These are phyloP conservation scores for Ascochyta fabae DNA, from an alignment of 2,329 filamentous ascomycete genomes.

Conservation along the genomic window DNA sequence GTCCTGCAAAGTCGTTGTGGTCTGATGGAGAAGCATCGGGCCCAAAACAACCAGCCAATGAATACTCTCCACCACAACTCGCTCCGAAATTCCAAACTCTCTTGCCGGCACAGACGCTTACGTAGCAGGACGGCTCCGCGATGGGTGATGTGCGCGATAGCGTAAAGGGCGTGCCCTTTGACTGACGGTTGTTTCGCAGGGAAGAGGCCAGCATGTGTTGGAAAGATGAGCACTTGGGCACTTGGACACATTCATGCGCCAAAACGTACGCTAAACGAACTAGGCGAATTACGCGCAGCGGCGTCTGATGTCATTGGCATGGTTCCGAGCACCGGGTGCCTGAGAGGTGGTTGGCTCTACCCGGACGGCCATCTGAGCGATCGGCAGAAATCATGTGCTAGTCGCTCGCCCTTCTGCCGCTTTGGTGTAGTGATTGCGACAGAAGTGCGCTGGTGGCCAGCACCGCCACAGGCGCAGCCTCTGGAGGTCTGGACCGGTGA, in stretches of 20 bases:
- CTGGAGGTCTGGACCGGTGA: constrained; percentile 10
- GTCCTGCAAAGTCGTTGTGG: constrained; percentile 1
- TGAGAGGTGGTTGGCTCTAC: constrained; percentile 1
- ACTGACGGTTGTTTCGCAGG: not conserved
- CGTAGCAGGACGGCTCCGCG: not conserved
- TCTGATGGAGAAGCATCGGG: constrained; percentile 4
- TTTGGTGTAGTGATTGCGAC: constrained; percentile 10
- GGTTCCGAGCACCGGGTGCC: constrained; percentile 6
- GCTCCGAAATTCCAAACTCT: not conserved
- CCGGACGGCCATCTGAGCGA: not conserved
- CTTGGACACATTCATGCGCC: not conserved
- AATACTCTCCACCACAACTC: not conserved
- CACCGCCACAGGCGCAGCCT: constrained; percentile 10
- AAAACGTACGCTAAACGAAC: constrained; percentile 11
- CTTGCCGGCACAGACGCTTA: constrained; percentile 1
- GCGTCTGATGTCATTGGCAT: constrained; percentile 11
- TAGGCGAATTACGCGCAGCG: constrained; percentile 17
- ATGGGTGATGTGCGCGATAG: constrained; percentile 4
- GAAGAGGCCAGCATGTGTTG: not conserved
- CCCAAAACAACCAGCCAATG: constrained; percentile 13
- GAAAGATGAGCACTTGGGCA: too few relatives aligned
- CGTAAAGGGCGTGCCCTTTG: not conserved
- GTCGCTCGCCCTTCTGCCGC: not conserved
- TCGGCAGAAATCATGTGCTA: constrained; percentile 10
- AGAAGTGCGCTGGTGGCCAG: not conserved